Conservation (phyloP, 73 alveolate genomes). For the Diophrys appendiculata region DNA sequence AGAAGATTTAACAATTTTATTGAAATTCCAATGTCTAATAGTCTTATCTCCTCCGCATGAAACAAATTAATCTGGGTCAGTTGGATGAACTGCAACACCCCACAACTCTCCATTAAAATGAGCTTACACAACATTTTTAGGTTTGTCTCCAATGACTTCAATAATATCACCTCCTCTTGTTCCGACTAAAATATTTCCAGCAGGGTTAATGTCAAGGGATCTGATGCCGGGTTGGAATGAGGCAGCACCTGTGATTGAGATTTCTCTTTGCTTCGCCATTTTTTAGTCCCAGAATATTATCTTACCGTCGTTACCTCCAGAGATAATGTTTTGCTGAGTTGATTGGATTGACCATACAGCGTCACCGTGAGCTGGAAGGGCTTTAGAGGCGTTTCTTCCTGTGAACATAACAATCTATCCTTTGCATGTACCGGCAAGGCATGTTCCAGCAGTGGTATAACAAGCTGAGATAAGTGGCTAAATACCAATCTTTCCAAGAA, state of each 20-base stretch:
- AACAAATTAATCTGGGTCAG: constrained; percentile 73
- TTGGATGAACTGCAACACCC: constrained; percentile 94
- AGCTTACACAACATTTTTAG: constrained; percentile 52
- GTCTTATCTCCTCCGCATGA: constrained; percentile 97
- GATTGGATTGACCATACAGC: constrained; percentile 65
- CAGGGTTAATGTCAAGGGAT: constrained; percentile 75
- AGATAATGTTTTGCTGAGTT: constrained; percentile 68
- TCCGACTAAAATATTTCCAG: constrained; percentile 82
- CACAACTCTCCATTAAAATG: constrained; percentile 97
- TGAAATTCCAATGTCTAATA: constrained; percentile 88
- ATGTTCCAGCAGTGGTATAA: constrained; percentile 33
- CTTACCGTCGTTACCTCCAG: constrained; percentile 97
- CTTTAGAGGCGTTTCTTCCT: constrained; percentile 75
- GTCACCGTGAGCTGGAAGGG: constrained; percentile 69
- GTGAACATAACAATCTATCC: constrained; percentile 68
- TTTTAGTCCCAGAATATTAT: constrained; percentile 76
- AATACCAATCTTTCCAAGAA: constrained; percentile 70
- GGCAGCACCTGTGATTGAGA: constrained; percentile 58
- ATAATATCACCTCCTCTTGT: constrained; percentile 94
- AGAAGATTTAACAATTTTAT: constrained; percentile 64
- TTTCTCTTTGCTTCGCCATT: constrained; percentile 36
- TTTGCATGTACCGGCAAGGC: constrained; percentile 73
- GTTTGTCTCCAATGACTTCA: constrained; percentile 62
- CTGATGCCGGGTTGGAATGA: constrained; percentile 83
- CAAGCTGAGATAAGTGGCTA: constrained; percentile 33